phyloP scores from a whole-genome alignment of 768 basidiomycete species.

The Lyophyllum decastes region DNA sequence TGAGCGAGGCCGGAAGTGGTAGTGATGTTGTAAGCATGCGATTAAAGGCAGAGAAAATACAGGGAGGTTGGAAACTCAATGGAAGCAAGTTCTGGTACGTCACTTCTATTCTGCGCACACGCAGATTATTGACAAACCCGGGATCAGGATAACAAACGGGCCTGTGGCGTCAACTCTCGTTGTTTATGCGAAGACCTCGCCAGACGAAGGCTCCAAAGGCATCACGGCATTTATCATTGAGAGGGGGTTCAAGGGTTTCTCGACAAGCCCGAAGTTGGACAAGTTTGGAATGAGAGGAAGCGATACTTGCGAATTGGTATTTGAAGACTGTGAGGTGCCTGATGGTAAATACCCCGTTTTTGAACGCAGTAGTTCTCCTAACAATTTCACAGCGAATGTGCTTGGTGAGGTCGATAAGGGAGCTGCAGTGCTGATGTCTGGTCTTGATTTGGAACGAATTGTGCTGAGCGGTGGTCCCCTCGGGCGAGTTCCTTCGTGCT shows the following conservation, averaged over 20 bases:
- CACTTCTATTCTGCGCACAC: conserved; percentile 1
- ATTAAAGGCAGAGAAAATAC: conserved; percentile 75
- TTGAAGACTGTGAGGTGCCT: conserved; percentile 88
- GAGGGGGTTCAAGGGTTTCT: conserved; percentile 80
- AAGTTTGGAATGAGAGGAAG: conserved; percentile 97
- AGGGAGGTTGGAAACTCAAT: conserved; percentile 78
- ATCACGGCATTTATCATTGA: conserved; percentile 94
- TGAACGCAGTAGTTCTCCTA: conserved; percentile 2
- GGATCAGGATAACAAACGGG: conserved; percentile 88
- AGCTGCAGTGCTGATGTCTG: conserved; percentile 90
- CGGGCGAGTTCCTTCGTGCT: conserved; percentile 51
- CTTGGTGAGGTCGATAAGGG: conserved; percentile 81
- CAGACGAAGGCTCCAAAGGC: conserved; percentile 77
- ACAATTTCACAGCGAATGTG: conserved; percentile 66
- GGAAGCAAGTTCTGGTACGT: conserved; percentile 93
- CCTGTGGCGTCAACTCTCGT: conserved; percentile 89
- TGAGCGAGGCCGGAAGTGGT: conserved; percentile 92
- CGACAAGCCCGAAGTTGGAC: conserved; percentile 87
- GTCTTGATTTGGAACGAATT: conserved; percentile 88
- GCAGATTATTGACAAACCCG: not conserved
- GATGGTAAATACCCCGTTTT: conserved; percentile 52
- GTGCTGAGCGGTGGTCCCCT: conserved; percentile 92
- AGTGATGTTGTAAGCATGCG: conserved; percentile 97
- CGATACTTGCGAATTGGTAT: conserved; percentile 92
- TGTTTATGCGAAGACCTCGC: conserved; percentile 89